Conservation (phyloP, 768 basidiomycete genomes). For the Mycena epipterygia region DNA sequence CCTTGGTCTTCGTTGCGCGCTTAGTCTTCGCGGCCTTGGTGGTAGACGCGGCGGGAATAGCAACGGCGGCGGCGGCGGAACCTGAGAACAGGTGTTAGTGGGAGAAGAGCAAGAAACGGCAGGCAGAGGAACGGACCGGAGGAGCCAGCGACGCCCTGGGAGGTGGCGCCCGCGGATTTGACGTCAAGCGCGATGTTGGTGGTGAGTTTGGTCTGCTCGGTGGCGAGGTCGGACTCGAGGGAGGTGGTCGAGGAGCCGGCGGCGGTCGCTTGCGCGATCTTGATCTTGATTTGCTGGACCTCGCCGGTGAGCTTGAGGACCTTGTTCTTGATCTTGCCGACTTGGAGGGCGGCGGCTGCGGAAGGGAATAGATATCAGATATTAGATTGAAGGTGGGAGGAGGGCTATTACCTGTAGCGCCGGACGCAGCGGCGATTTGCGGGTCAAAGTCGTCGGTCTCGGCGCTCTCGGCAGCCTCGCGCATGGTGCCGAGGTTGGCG, state of each 20-base stretch:
- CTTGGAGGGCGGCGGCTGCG: constrained; percentile 50
- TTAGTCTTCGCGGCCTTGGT: too few relatives aligned
- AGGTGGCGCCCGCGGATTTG: not conserved
- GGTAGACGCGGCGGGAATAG: not conserved
- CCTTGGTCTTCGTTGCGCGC: too few relatives aligned
- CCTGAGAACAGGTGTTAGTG: too few relatives aligned
- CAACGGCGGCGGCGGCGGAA: not conserved
- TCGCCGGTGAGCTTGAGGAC: constrained; percentile 57
- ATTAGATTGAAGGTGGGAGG: too few relatives aligned
- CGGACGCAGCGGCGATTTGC: constrained; percentile 39
- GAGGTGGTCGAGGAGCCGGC: constrained; percentile 44
- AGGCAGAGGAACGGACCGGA: too few relatives aligned
- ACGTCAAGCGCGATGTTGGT: not conserved
- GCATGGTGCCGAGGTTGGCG: constrained; percentile 37
- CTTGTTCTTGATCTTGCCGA: constrained; percentile 62
- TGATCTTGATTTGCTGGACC: constrained; percentile 50
- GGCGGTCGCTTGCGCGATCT: constrained; percentile 53
- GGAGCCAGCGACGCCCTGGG: not conserved
- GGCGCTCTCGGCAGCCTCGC: constrained; percentile 39
- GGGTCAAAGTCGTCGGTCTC: constrained; percentile 41
- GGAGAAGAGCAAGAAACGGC: too few relatives aligned
- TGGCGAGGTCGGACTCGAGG: constrained; percentile 43
- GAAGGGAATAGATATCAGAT: too few relatives aligned
- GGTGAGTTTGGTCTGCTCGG: constrained; percentile 37
- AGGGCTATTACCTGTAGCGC: constrained; percentile 30